A percentile compares a stretch with the other conserved stretches of the same genome.
These are phyloP conservation scores for Cyberlindnera samutprakarnensis DNA, from an alignment of 805 yeast genomes.

Conservation along the genomic window DNA sequence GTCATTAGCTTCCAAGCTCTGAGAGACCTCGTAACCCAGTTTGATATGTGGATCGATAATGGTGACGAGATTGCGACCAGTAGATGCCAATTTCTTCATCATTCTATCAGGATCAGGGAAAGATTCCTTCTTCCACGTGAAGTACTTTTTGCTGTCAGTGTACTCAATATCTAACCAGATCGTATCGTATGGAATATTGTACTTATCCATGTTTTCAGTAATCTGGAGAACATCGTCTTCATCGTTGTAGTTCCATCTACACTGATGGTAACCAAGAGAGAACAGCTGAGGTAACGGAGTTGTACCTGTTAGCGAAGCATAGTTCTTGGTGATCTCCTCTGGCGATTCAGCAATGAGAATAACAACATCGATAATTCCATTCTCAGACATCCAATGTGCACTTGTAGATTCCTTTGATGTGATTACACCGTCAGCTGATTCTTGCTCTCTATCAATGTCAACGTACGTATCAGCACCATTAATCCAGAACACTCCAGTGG, in stretches of 20 bases:
- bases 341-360: constrained; percentile 57
- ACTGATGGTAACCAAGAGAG: constrained; percentile 88
- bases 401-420: constrained; percentile 21
- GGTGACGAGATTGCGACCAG: constrained; percentile 76
- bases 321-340: constrained; percentile 46
- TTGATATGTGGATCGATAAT: constrained; percentile 92
- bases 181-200: constrained; percentile 77
- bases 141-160: constrained; percentile 78
- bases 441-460: constrained; percentile 40
- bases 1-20: constrained; percentile 33
- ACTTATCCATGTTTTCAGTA: constrained; percentile 58
- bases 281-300: constrained; percentile 69
- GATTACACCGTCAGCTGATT: constrained; percentile 10
- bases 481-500: constrained; percentile 84
- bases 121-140: constrained; percentile 74
- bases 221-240: constrained; percentile 79
- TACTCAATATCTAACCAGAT: constrained; percentile 96
- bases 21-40: constrained; percentile 57
- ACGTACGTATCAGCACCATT: constrained; percentile 91
- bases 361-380: constrained; percentile 74
- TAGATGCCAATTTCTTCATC: constrained; percentile 54
- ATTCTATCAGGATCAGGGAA: constrained; percentile 73
- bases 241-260: constrained; percentile 95
- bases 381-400: constrained; percentile 93
- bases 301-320: constrained; percentile 66